Percentiles rank a stretch among this genome's conserved stretches.
Conservation (phyloP, 2,329 filamentous ascomycete species). For the Beauveria brongniartii region DNA sequence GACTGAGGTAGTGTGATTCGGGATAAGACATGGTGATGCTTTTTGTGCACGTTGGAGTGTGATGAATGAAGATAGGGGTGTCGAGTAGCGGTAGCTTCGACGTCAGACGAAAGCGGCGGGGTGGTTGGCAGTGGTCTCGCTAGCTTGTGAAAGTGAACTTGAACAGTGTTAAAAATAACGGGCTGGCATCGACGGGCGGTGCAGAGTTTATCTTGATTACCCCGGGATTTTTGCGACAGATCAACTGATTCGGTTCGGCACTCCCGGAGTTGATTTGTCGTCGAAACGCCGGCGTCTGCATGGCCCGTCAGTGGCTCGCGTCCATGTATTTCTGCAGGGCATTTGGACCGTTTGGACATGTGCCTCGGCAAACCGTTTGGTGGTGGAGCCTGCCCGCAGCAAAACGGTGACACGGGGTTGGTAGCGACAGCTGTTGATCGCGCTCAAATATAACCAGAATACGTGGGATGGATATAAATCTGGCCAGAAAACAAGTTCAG, state of each 20-base stretch:
- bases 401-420: too few relatives aligned
- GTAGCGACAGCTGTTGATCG: too few relatives aligned
- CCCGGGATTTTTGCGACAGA: background rate
- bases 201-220: background rate
- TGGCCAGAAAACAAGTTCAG: too few relatives aligned
- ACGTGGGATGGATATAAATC: too few relatives aligned
- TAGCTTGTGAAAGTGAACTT: background rate
- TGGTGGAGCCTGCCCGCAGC: too few relatives aligned
- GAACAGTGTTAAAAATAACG: background rate
- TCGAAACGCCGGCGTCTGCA: background rate
- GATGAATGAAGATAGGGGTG: background rate
- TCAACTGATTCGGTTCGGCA: background rate
- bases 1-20: constrained; percentile 68
- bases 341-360: background rate
- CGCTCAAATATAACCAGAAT: too few relatives aligned
- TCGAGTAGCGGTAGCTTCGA: background rate
- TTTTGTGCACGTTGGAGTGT: background rate
- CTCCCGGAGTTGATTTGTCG: constrained; percentile 6
- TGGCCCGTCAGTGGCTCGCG: background rate
- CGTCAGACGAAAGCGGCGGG: background rate
- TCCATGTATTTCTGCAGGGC: background rate
- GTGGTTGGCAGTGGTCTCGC: background rate
- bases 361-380: constrained; percentile 1
- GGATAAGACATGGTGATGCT: constrained; percentile 54
- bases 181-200: background rate